A percentile compares a stretch with the other conserved stretches of the same genome.
Evolutionary conservation across 495 filamentous ascomycete genomes (phyloP).

Genomic region (Penicillium cosmopolitanum): DNA sequence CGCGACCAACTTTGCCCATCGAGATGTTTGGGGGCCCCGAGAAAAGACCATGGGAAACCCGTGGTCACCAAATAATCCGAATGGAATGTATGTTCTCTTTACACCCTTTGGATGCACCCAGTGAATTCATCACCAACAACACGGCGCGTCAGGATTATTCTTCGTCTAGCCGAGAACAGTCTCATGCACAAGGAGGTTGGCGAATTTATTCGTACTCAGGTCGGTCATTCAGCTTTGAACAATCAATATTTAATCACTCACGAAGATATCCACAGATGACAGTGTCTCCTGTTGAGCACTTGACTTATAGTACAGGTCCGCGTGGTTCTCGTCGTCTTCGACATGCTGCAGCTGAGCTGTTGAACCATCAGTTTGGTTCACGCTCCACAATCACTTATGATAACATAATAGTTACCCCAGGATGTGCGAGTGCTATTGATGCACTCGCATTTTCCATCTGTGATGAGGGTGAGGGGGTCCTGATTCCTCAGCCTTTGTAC

Average conservation of each 20-base stretch:
- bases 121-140: background rate
- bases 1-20: conserved; percentile 16
- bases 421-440: conserved; percentile 41
- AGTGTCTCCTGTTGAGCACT: conserved; percentile 9
- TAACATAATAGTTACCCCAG: conserved; percentile 40
- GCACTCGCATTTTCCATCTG: conserved; percentile 35
- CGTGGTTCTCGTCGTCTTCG: conserved; percentile 30
- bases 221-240: background rate
- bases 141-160: conserved; percentile 10
- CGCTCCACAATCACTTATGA: conserved; percentile 30
- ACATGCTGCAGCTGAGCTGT: conserved; percentile 36
- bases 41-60: conserved; percentile 22
- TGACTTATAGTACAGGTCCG: conserved; percentile 26
- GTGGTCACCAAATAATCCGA: conserved; percentile 19
- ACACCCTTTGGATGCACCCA: no score
- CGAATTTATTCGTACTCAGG: conserved; percentile 12
- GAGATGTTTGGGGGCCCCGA: conserved; percentile 20
- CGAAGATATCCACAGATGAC: background rate
- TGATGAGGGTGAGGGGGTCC: conserved; percentile 39
- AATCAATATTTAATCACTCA: background rate
- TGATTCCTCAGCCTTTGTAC: conserved; percentile 45
- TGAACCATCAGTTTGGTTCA: conserved; percentile 41
- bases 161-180: conserved; percentile 21
- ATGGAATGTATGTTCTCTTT: conserved; percentile 15
- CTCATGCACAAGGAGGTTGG: conserved; percentile 20